Evolutionary conservation across 257 asterid genomes (phyloP).

Genomic region (Gentiana macrophylla): DNA sequence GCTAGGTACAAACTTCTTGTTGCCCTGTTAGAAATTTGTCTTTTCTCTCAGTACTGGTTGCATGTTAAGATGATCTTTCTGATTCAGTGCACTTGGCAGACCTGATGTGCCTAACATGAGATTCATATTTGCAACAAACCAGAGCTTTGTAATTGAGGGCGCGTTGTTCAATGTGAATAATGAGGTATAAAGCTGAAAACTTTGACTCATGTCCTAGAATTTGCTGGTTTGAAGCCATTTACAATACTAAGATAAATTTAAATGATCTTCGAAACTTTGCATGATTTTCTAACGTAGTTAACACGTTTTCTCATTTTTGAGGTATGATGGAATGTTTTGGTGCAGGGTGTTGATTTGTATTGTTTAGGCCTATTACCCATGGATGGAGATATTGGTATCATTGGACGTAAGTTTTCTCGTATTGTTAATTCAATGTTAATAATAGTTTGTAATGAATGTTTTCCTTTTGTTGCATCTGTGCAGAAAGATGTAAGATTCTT

Average conservation of each 20-base stretch:
- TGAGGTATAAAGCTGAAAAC: conserved; percentile 30
- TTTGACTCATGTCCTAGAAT: neutral
- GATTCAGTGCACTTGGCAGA: conserved; percentile 40
- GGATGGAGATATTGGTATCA: conserved; percentile 32
- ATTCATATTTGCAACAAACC: conserved; percentile 47
- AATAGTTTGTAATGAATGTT: neutral
- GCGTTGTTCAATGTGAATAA: conserved; percentile 37
- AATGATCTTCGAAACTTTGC: too few relatives aligned
- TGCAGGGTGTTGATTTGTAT: conserved; percentile 42
- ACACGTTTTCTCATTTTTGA: too few relatives aligned
- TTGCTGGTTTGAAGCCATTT: neutral
- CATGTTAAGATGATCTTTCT: conserved; percentile 12
- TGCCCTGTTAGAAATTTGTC: conserved; percentile 7
- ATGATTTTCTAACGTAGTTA: too few relatives aligned
- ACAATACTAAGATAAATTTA: neutral
- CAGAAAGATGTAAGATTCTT: neutral
- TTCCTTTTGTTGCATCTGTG: neutral
- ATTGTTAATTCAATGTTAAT: conserved; percentile 2
- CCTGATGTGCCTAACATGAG: conserved; percentile 41
- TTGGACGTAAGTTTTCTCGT: conserved; percentile 62
- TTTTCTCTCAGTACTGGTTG: conserved; percentile 7
- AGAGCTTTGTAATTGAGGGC: conserved; percentile 51
- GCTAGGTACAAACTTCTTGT: conserved; percentile 40
- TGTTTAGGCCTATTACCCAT: conserved; percentile 42
- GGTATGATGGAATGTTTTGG: conserved; percentile 4